Evolutionary conservation across 768 basidiomycete genomes (phyloP).

Genomic region (Leccinellum rugosiceps): DNA sequence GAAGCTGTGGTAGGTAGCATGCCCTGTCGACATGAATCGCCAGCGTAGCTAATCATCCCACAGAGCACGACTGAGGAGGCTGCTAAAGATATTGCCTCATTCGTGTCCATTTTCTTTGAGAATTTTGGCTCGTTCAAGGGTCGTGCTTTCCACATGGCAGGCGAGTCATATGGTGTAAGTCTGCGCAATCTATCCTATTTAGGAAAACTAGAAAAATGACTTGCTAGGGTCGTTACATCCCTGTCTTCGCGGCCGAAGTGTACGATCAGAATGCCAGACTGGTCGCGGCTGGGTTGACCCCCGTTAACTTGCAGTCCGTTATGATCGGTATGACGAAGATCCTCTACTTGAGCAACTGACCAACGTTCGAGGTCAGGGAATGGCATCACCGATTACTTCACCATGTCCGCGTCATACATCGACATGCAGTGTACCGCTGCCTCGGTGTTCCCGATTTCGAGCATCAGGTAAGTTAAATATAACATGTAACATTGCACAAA

Average conservation of each 20-base stretch:
- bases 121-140: conserved; percentile 70
- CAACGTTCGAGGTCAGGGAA: conserved; percentile 34
- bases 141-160: conserved; percentile 58
- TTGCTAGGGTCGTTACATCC: conserved; percentile 48
- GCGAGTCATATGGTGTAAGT: conserved; percentile 51
- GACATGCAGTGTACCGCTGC: conserved; percentile 56
- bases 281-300: conserved; percentile 43
- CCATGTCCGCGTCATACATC: conserved; percentile 41
- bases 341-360: background rate
- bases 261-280: conserved; percentile 47
- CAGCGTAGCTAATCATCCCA: background rate
- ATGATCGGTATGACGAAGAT: conserved; percentile 40
- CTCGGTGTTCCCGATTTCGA: conserved; percentile 47
- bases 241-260: conserved; percentile 46
- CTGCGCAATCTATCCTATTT: background rate
- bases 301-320: conserved; percentile 46
- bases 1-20: conserved; percentile 35
- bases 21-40: background rate
- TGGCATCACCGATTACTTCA: conserved; percentile 39
- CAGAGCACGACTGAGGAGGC: conserved; percentile 66
- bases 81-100: conserved; percentile 66
- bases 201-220: background rate
- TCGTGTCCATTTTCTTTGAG: conserved; percentile 72
- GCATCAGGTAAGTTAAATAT: conserved; percentile 16
- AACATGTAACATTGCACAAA: background rate